phyloP scores from a whole-genome alignment of 257 asterid genomes.

The Nicotiana paniculata region DNA sequence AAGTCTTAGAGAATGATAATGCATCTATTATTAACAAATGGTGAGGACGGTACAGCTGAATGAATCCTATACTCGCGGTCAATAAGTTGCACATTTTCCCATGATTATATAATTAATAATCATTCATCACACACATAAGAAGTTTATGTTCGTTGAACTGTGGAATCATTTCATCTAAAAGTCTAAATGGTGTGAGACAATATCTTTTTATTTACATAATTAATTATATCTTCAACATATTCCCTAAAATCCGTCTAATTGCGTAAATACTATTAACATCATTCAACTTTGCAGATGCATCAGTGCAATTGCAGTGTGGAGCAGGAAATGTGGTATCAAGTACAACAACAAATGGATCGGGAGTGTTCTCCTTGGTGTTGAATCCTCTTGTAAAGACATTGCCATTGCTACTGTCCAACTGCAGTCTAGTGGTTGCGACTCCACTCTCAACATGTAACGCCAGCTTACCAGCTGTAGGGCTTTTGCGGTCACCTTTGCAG shows the following conservation, averaged over 20 bases:
- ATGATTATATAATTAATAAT: background rate
- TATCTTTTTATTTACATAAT: too few species aligned
- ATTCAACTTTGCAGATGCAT: constrained; percentile 16
- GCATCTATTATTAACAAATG: background rate
- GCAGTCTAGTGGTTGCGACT: constrained; percentile 24
- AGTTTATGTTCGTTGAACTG: too few species aligned
- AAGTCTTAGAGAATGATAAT: too few species aligned
- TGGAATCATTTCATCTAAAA: background rate
- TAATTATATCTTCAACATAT: background rate
- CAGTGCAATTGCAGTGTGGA: constrained; percentile 31
- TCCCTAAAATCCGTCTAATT: too few species aligned
- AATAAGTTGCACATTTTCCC: background rate
- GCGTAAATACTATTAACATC: background rate
- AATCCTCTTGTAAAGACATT: constrained; percentile 10
- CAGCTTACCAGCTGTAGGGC: constrained; percentile 16
- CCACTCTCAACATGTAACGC: constrained; percentile 33
- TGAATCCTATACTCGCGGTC: background rate
- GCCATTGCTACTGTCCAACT: constrained; percentile 12
- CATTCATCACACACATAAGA: background rate
- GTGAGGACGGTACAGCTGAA: background rate
- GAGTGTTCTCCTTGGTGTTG: constrained; percentile 6
- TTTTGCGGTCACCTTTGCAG: constrained; percentile 11
- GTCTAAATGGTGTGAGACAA: background rate
- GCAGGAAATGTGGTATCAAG: constrained; percentile 18
- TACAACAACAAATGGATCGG: constrained; percentile 20